Conservation (phyloP, 192 early-diverging fungal species). For the Entophlyctis luteolus region DNA sequence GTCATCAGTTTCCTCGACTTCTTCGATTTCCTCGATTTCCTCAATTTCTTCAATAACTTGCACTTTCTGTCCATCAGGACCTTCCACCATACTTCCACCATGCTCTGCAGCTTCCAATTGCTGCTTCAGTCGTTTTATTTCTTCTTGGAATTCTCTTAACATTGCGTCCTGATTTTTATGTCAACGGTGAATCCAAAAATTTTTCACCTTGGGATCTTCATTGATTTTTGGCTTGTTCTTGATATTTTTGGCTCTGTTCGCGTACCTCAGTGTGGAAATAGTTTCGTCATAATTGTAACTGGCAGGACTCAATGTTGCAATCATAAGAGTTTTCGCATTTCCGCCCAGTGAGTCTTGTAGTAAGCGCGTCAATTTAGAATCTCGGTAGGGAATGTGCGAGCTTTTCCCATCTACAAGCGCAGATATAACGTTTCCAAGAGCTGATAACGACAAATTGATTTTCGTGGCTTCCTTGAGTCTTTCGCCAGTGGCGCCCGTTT, state of each 20-base stretch:
- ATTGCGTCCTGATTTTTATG: slow-evolving; percentile 50
- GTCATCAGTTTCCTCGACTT: slow-evolving; percentile 50
- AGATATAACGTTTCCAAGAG: slow-evolving; percentile 63
- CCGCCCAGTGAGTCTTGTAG: slow-evolving; percentile 65
- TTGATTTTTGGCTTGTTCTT: slow-evolving; percentile 71
- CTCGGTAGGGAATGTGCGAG: slow-evolving; percentile 62
- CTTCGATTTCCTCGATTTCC: slow-evolving; percentile 52
- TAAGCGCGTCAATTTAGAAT: slow-evolving; percentile 61
- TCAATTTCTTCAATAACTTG: slow-evolving; percentile 43
- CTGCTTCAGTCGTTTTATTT: slow-evolving; percentile 56
- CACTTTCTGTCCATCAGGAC: slow-evolving; percentile 28
- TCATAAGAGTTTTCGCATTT: slow-evolving; percentile 63
- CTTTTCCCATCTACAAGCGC: slow-evolving; percentile 62
- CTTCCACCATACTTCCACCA: slow-evolving; percentile 32
- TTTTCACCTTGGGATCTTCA: slow-evolving; percentile 59
- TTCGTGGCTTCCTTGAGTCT: slow-evolving; percentile 64
- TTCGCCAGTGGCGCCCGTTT: slow-evolving; percentile 61
- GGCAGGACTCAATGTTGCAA: slow-evolving; percentile 60
- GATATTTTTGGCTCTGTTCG: slow-evolving; percentile 64
- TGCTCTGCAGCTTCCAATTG: slow-evolving; percentile 48
- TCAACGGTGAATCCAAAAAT: not conserved
- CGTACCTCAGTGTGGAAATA: slow-evolving; percentile 58
- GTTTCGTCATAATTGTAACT: slow-evolving; percentile 66
- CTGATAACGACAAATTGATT: slow-evolving; percentile 61
- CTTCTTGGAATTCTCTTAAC: slow-evolving; percentile 65